These are phyloP conservation scores for Claviceps pazoutovae DNA, from an alignment of 2,329 filamentous ascomycete species.

Conservation along the genomic window DNA sequence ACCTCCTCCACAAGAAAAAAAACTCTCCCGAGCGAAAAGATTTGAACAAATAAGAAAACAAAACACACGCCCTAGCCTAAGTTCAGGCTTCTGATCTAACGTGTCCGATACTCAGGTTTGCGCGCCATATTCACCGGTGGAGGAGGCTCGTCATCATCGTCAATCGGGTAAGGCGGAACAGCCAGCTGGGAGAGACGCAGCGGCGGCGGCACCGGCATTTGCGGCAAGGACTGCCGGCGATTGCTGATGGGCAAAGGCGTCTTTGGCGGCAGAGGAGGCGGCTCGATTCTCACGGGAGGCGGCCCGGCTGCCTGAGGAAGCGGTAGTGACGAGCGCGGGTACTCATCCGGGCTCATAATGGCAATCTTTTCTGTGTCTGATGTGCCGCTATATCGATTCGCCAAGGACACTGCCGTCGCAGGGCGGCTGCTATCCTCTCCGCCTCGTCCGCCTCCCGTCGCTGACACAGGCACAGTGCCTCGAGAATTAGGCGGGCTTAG, in stretches of 20 bases:
- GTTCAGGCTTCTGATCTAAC: not conserved
- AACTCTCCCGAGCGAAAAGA: not conserved
- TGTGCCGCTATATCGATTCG: slow-evolving; percentile 42
- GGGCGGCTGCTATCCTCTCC: slow-evolving; percentile 33
- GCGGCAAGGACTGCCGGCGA: slow-evolving; percentile 17
- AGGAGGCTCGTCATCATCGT: slow-evolving; percentile 58
- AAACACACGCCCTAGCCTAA: no score
- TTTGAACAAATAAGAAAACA: not conserved
- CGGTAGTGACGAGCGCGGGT: slow-evolving; percentile 25
- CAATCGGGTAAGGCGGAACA: slow-evolving; percentile 63
- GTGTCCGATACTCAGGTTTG: slow-evolving; percentile 58
- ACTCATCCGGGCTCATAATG: slow-evolving; percentile 46
- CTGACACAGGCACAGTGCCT: slow-evolving; percentile 9
- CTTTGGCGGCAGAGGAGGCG: slow-evolving; percentile 65
- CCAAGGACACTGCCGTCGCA: slow-evolving; percentile 41
- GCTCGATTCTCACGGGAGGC: slow-evolving; percentile 31
- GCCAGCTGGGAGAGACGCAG: slow-evolving; percentile 20
- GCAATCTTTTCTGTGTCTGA: slow-evolving; percentile 55
- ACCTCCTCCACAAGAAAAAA: not conserved
- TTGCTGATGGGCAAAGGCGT: slow-evolving; percentile 44
- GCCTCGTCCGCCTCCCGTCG: slow-evolving; percentile 8
- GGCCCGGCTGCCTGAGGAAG: slow-evolving; percentile 18
- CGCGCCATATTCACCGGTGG: slow-evolving; percentile 73
- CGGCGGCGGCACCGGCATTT: slow-evolving; percentile 10
- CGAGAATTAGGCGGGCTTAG: slow-evolving; percentile 18